Conservation (phyloP, 345 rosid species). For the Excoecaria cochinchinensis region DNA sequence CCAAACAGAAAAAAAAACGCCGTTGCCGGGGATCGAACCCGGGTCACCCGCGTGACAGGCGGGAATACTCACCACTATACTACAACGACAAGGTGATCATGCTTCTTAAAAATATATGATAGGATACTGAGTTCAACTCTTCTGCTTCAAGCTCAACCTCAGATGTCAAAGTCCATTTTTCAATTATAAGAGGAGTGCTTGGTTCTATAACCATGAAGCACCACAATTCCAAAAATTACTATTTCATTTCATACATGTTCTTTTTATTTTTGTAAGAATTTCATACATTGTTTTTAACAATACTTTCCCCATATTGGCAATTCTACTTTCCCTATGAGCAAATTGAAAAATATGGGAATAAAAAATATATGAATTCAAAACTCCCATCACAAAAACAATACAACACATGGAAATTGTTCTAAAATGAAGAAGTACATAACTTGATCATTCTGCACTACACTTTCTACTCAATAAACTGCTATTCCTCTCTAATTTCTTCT, state of each 20-base stretch:
- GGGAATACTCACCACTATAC: slow-evolving; percentile 87
- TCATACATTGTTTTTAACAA: too few species aligned
- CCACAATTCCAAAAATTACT: too few species aligned
- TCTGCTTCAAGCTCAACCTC: too few species aligned
- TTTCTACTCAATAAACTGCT: slow-evolving; percentile 16
- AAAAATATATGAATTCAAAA: too few species aligned
- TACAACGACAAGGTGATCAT: slow-evolving; percentile 68
- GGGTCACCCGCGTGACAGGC: slow-evolving; percentile 96
- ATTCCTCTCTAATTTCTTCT: slow-evolving; percentile 33
- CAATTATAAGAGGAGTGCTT: too few species aligned
- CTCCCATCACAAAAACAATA: not conserved
- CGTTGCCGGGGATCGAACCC: slow-evolving; percentile 95
- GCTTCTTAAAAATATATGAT: too few species aligned
- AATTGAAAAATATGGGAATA: not conserved
- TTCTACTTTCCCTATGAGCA: not conserved
- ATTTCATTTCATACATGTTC: too few species aligned
- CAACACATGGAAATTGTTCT: not conserved
- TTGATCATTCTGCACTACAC: slow-evolving; percentile 4
- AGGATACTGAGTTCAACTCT: not conserved
- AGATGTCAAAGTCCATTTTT: too few species aligned
- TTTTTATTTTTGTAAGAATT: too few species aligned
- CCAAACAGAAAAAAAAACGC: not conserved
- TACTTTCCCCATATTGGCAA: not conserved
- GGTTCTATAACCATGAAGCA: too few species aligned
- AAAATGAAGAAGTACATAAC: not conserved